phyloP scores from a whole-genome alignment of 2,329 filamentous ascomycete genomes.

The Ceratocystis cubensis region DNA sequence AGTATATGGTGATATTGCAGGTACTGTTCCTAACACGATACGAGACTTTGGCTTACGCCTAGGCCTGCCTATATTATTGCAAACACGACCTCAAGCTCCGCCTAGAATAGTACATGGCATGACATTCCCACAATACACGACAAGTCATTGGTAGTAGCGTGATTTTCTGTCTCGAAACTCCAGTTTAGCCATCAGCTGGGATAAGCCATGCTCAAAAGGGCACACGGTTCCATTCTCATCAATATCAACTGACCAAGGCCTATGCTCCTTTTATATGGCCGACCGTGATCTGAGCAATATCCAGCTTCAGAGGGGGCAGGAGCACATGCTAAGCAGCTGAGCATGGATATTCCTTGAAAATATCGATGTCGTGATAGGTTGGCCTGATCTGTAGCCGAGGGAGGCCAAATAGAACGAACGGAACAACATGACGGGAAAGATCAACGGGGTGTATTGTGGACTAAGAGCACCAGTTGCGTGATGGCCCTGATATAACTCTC shows the following conservation, averaged over 20 bases:
- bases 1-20: not conserved
- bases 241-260: constrained; percentile 1
- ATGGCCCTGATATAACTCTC: no score
- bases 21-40: not conserved
- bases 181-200: not conserved
- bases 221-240: not conserved
- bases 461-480: no score
- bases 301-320: not conserved
- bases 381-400: not conserved
- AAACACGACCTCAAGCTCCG: not conserved
- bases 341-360: constrained; percentile 1
- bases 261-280: not conserved
- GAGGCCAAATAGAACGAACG: not conserved
- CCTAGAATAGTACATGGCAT: not conserved
- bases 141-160: not conserved
- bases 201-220: constrained; percentile 2
- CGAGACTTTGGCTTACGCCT: not conserved
- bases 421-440: not conserved
- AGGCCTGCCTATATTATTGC: no score
- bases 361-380: not conserved
- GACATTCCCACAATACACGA: not conserved
- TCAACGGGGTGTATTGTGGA: no score
- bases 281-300: not conserved
- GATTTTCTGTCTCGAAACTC: not conserved
- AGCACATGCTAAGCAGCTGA: not conserved